These are phyloP conservation scores for Ceratocystis harringtonii DNA, from an alignment of 2,329 filamentous ascomycete species.

Conservation along the genomic window DNA sequence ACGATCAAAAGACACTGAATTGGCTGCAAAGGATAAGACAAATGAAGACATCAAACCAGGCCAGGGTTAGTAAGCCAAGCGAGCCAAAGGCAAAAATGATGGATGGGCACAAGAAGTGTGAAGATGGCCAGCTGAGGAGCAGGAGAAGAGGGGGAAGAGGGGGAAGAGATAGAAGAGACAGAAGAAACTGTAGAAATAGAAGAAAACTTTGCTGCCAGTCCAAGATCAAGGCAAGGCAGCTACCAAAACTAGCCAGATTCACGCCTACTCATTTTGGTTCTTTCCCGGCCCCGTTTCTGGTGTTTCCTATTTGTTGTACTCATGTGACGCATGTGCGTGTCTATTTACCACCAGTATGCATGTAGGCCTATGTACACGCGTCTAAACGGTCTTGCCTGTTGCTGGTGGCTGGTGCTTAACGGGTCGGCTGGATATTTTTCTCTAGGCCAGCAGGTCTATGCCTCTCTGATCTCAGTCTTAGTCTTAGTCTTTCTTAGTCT, in stretches of 20 bases:
- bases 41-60: not conserved
- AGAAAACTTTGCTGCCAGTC: not conserved
- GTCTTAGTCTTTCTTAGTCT: not conserved
- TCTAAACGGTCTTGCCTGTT: not conserved
- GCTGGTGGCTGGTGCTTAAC: not conserved
- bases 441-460: too few species aligned
- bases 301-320: not conserved
- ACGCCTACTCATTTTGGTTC: not conserved
- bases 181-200: not conserved
- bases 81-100: not conserved
- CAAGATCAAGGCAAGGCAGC: not conserved
- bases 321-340: not conserved
- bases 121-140: too few species aligned
- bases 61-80: not conserved
- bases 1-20: too few species aligned
- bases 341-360: not conserved
- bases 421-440: not conserved
- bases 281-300: not conserved
- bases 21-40: not conserved
- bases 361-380: not conserved
- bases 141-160: not conserved
- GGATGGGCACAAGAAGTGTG: not conserved
- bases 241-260: not conserved
- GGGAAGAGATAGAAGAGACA: not conserved
- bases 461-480: not conserved